These are phyloP conservation scores for Lojkania enalia DNA, from an alignment of 2,329 filamentous ascomycete species.

Conservation along the genomic window DNA sequence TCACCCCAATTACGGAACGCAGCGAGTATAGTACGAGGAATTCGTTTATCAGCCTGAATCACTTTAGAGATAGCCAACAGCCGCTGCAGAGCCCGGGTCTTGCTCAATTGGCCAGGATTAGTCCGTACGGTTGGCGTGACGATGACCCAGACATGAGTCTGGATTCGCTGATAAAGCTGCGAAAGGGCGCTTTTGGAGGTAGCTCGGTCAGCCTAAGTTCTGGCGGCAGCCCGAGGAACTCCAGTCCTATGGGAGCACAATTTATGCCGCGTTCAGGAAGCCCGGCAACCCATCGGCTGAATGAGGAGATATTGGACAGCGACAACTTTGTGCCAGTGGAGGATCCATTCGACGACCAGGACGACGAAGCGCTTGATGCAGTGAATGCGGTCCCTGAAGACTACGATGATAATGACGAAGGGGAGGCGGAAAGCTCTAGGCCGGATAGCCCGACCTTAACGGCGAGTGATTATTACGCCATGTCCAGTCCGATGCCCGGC, in stretches of 20 bases:
- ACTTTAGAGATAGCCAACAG: conserved; percentile 52
- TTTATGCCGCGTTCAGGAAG: conserved; percentile 34
- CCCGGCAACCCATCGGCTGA: conserved; percentile 17
- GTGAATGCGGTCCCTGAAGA: conserved; percentile 34
- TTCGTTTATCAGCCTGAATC: conserved; percentile 76
- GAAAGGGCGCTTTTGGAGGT: conserved; percentile 79
- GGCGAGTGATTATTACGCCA: conserved; percentile 32
- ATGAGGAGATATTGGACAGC: conserved; percentile 28
- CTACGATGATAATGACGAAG: conserved; percentile 17
- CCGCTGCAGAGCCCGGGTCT: conserved; percentile 71
- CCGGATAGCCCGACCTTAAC: conserved; percentile 39
- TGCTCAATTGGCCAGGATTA: conserved; percentile 69
- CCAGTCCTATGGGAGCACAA: conserved; percentile 44
- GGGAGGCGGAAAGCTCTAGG: conserved; percentile 18
- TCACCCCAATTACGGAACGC: conserved; percentile 94
- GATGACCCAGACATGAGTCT: conserved; percentile 73
- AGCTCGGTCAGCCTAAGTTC: conserved; percentile 70
- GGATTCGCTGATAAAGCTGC: conserved; percentile 70
- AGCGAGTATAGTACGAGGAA: conserved; percentile 97
- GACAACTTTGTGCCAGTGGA: conserved; percentile 27
- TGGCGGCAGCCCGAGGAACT: conserved; percentile 41
- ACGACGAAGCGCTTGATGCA: conserved; percentile 31
- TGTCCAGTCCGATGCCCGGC: conserved; percentile 27
- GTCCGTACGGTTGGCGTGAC: conserved; percentile 56
- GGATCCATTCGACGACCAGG: conserved; percentile 24